Conservation (phyloP, 331 rosid species). For the Ulmus americana region DNA sequence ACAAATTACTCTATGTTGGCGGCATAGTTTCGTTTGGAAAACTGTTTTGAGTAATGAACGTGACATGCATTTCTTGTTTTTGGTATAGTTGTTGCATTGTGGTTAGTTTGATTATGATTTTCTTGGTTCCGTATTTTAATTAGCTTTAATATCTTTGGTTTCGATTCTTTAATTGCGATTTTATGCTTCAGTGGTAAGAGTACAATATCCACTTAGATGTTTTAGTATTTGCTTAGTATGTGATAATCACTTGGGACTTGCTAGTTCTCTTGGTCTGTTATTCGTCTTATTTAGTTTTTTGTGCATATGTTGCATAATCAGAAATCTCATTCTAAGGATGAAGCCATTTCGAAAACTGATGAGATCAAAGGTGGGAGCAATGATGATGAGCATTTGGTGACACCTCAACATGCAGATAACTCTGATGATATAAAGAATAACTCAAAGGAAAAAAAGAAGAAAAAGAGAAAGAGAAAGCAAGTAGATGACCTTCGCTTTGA, state of each 20-base stretch:
- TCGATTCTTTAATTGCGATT: too few relatives aligned
- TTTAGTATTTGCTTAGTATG: too few relatives aligned
- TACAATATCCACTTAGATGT: too few relatives aligned
- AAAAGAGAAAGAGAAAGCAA: constrained; percentile 65
- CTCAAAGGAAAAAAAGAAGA: constrained; percentile 53
- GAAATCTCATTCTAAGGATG: constrained; percentile 29
- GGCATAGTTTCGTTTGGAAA: background rate
- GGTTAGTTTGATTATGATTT: background rate
- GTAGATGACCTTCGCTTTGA: constrained; percentile 77
- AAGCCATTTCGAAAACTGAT: constrained; percentile 21
- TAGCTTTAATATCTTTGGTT: background rate
- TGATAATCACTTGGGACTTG: background rate
- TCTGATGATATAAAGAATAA: constrained; percentile 23
- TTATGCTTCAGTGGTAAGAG: too few relatives aligned
- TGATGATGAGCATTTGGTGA: constrained; percentile 19
- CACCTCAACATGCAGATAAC: constrained; percentile 21
- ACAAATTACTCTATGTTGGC: background rate
- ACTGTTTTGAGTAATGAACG: background rate
- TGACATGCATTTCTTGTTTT: background rate
- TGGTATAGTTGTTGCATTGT: too few relatives aligned
- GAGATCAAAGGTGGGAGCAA: constrained; percentile 23
- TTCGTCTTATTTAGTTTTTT: background rate
- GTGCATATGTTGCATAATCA: constrained; percentile 17
- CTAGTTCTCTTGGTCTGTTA: background rate
- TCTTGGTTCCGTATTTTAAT: background rate